Percentiles rank a stretch among this genome's conserved stretches.
Evolutionary conservation across 2,329 filamentous ascomycete species (phyloP).

Genomic region (Setomelanomma holmii): DNA sequence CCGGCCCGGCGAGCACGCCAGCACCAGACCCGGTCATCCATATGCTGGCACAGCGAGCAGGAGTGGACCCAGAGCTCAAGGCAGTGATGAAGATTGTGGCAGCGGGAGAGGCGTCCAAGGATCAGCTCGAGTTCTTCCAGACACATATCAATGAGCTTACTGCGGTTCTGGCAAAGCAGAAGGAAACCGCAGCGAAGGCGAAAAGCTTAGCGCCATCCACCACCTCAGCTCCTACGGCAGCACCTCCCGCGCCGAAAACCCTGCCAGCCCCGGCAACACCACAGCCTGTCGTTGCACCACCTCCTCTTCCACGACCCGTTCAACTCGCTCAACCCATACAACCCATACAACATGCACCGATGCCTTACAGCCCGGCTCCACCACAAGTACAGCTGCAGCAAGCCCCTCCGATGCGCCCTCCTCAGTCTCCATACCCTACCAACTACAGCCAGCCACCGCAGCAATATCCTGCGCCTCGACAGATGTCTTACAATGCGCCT

Average conservation of each 20-base stretch:
- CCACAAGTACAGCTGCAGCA: constrained; percentile 26
- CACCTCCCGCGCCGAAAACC: constrained; percentile 10
- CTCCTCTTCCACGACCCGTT: constrained; percentile 21
- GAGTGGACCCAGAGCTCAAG: constrained; percentile 74
- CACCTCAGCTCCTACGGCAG: not conserved
- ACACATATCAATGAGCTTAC: constrained; percentile 82
- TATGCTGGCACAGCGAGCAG: constrained; percentile 76
- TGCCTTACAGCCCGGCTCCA: constrained; percentile 23
- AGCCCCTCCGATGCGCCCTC: constrained; percentile 22
- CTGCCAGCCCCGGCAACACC: constrained; percentile 11
- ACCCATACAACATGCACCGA: constrained; percentile 13
- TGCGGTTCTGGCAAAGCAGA: constrained; percentile 53
- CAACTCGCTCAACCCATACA: constrained; percentile 19
- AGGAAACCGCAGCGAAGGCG: constrained; percentile 39
- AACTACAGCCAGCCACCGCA: constrained; percentile 28
- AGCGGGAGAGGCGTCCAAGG: constrained; percentile 72
- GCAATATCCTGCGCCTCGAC: constrained; percentile 32
- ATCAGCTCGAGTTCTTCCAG: constrained; percentile 78
- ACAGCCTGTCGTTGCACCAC: constrained; percentile 18
- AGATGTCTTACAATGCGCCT: constrained; percentile 45
- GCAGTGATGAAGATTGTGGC: constrained; percentile 85
- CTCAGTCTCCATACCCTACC: constrained; percentile 30
- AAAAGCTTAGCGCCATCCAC: constrained; percentile 5
- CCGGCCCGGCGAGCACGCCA: constrained; percentile 38
- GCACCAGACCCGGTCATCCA: constrained; percentile 80